phyloP scores from a whole-genome alignment of 2,329 filamentous ascomycete genomes.

The Sphaerulina populicola region DNA sequence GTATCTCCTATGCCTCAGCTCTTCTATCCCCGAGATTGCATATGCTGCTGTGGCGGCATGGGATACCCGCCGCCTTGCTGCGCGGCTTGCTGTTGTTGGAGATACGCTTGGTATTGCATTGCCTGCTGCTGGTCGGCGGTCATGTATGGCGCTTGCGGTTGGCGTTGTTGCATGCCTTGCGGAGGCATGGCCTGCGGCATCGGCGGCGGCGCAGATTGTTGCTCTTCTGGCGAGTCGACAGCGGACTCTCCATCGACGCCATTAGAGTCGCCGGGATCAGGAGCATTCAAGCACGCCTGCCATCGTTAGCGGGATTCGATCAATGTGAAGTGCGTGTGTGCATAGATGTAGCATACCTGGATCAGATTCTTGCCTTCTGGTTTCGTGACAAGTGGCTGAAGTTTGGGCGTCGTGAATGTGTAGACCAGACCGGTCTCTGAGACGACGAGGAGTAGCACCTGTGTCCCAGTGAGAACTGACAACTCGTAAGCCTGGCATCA shows the following conservation, averaged over 20 bases:
- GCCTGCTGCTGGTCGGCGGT: constrained; percentile 35
- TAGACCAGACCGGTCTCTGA: constrained; percentile 96
- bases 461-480: constrained; percentile 93
- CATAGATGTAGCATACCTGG: constrained; percentile 53
- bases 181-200: constrained; percentile 32
- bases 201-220: constrained; percentile 50
- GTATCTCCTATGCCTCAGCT: constrained; percentile 1
- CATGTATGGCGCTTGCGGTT: constrained; percentile 30
- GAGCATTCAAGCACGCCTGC: constrained; percentile 91
- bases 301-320: neutral
- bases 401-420: constrained; percentile 96
- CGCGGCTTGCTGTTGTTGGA: constrained; percentile 33
- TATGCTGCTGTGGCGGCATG: constrained; percentile 32
- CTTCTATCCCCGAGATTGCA: constrained; percentile 26
- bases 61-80: constrained; percentile 33
- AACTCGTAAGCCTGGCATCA: constrained; percentile 77
- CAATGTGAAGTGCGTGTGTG: neutral
- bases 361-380: constrained; percentile 98
- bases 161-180: constrained; percentile 27
- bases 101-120: constrained; percentile 35
- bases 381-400: constrained; percentile 96
- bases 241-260: constrained; percentile 44
- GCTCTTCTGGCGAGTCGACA: constrained; percentile 87
- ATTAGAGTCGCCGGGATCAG: constrained; percentile 73
- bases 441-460: constrained; percentile 91